Evolutionary conservation across 2,329 filamentous ascomycete species (phyloP).

Genomic region (Trichoderma hamatum): DNA sequence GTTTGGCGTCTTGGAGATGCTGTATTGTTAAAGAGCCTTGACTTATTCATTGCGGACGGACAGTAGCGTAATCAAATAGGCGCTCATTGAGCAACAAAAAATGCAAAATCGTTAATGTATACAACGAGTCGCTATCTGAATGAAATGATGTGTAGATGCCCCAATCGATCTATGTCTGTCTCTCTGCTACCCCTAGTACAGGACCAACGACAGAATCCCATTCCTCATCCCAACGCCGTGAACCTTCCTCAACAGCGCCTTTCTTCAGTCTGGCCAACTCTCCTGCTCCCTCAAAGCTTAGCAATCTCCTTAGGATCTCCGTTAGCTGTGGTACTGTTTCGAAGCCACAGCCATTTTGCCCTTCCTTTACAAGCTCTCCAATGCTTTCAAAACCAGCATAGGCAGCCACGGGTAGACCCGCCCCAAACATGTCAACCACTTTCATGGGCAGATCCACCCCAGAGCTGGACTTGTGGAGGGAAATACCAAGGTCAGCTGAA

Average conservation of each 20-base stretch:
- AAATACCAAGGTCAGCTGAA: conserved; percentile 85
- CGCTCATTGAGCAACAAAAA: not conserved
- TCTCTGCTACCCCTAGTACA: conserved; percentile 58
- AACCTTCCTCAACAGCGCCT: conserved; percentile 75
- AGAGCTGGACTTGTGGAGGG: conserved; percentile 88
- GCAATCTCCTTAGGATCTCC: conserved; percentile 64
- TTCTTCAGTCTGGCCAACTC: conserved; percentile 64
- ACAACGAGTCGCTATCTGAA: not conserved
- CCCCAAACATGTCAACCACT: conserved; percentile 98
- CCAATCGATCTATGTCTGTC: not conserved
- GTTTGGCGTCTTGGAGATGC: conserved; percentile 26
- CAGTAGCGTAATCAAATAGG: not conserved
- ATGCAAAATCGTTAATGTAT: not conserved
- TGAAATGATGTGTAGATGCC: not conserved
- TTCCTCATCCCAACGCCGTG: conserved; percentile 84
- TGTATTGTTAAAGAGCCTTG: conserved; percentile 7
- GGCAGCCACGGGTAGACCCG: conserved; percentile 85
- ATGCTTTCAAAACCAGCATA: conserved; percentile 88
- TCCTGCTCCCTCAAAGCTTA: conserved; percentile 53
- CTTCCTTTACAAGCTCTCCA: conserved; percentile 85
- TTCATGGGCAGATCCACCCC: conserved; percentile 99
- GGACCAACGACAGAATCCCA: conserved; percentile 83
- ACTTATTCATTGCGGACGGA: not conserved
- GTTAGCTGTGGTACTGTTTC: conserved; percentile 68
- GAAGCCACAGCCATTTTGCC: conserved; percentile 85